Evolutionary conservation across 148 eudicot genomes (phyloP), one percentile per base, ranked within the genome.

Genomic region (Arbutus unedo): DNA sequence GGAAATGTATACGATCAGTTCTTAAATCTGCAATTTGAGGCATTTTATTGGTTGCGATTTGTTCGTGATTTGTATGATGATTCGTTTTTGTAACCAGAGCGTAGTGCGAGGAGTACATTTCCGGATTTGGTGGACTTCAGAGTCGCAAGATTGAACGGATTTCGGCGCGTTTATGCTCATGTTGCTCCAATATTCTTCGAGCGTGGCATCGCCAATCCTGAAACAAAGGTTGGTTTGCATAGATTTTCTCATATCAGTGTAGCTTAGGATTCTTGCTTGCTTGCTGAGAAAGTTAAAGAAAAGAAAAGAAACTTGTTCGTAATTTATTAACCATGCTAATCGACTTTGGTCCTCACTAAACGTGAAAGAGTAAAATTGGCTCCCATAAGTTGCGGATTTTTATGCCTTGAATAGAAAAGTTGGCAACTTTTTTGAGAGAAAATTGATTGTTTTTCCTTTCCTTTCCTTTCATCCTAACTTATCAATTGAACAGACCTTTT

Each of bases 101-200:
- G 90, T 82, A 96, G 99, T 81, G 98, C 99, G 6, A 87, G 98
- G 90, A 94, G 97, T 88, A 96, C 99, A 16, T 96, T 96, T 87
- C 99, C 99, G 9, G 90, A 96, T 51, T 83, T 96, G 85, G 82
- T 87, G 55, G 88, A 89, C 85, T 96, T 96, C 86, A 91, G 98
- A 89, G 74, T 92, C 11, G 98, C 93, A 23, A 90, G 86, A 83
- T 77, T 96, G 91, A 90, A 82, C 62, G 97, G 97, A 53, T 96
- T 96, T 85, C 90, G 98, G 57, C 91, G 99, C 73, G 92, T 94
- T 49, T 94, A 94, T 75, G 97, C 97, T 83, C 97, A 96, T 80
- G 89, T 83, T 1, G 98, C 99, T 86, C 97, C 99, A 13, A 89
- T 96, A 80, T 96, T 96, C 91, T 96, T 94, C 73, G 97, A 96